Evolutionary conservation across 2,329 filamentous ascomycete species (phyloP).

Genomic region (Macrophomina pseudophaseolina): DNA sequence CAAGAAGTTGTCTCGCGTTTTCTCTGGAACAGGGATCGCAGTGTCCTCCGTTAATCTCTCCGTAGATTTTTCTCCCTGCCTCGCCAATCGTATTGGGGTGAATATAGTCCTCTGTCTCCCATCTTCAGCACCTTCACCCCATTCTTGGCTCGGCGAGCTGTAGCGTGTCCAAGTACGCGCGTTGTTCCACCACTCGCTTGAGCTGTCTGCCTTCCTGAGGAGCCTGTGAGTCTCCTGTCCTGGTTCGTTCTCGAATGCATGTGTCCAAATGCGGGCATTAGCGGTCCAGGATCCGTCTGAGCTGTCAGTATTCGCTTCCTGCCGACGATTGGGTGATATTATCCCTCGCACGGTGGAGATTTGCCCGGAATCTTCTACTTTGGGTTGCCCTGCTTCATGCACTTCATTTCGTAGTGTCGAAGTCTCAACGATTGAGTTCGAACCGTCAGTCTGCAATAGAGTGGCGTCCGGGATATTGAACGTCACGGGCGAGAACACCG

Average conservation of each 20-base stretch:
- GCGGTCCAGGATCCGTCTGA: constrained; percentile 19
- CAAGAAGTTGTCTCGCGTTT: background rate
- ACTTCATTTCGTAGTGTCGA: background rate
- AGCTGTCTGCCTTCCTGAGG: background rate
- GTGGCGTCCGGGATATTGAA: background rate
- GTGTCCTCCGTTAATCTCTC: background rate
- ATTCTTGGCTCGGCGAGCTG: constrained; percentile 6
- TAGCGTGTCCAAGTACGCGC: constrained; percentile 12
- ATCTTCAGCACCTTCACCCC: background rate
- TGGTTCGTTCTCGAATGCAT: background rate
- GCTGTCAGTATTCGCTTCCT: constrained; percentile 2
- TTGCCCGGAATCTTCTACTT: background rate
- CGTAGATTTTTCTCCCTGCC: background rate
- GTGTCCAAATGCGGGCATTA: constrained; percentile 11
- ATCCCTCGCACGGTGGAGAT: background rate
- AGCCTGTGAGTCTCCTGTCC: background rate
- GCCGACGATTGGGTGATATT: background rate
- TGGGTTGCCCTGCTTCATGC: background rate
- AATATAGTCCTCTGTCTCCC: background rate
- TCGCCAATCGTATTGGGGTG: background rate
- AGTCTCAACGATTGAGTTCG: background rate
- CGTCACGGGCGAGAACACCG: constrained; percentile 33
- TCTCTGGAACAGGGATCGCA: background rate
- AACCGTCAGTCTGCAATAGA: constrained; percentile 1
- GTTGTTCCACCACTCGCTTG: constrained; percentile 19